Conservation (phyloP, 805 yeast species). For the Saturnispora kantuleensis region DNA sequence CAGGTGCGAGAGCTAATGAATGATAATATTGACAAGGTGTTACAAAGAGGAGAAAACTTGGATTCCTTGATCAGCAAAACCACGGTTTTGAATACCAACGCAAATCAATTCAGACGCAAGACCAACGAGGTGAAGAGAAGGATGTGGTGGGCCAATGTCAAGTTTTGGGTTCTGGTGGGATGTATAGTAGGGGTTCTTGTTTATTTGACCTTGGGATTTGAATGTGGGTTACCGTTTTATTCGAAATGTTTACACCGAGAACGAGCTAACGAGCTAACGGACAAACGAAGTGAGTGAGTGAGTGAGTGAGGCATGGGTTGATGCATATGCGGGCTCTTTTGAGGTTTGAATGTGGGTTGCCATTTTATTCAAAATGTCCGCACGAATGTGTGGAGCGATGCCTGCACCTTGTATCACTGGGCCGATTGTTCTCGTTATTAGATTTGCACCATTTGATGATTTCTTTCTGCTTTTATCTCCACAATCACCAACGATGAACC, state of each 20-base stretch:
- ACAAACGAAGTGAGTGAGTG: too few relatives aligned
- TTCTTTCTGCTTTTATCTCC: too few relatives aligned
- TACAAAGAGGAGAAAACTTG: constrained; percentile 72
- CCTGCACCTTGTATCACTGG: too few relatives aligned
- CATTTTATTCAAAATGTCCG: too few relatives aligned
- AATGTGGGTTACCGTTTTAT: constrained; percentile 47
- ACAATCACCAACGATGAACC: too few relatives aligned
- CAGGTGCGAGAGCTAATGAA: constrained; percentile 62
- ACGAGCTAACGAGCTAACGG: too few relatives aligned
- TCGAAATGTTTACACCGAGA: constrained; percentile 28
- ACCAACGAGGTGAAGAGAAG: constrained; percentile 53
- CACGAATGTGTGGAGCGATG: too few relatives aligned
- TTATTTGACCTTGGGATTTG: constrained; percentile 39
- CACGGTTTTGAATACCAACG: constrained; percentile 54
- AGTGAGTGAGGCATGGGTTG: too few relatives aligned
- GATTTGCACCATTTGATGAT: too few relatives aligned
- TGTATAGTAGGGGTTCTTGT: constrained; percentile 24
- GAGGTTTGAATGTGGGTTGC: too few relatives aligned
- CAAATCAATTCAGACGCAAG: constrained; percentile 59
- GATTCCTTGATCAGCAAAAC: constrained; percentile 70
- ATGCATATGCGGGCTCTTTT: too few relatives aligned
- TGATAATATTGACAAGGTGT: constrained; percentile 59
- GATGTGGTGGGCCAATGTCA: constrained; percentile 61
- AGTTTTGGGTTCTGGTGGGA: constrained; percentile 28
- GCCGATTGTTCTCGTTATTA: too few relatives aligned